These are phyloP conservation scores for Carex littledalei DNA, from an alignment of 176 grass and related monocot genomes.

Conservation along the genomic window DNA sequence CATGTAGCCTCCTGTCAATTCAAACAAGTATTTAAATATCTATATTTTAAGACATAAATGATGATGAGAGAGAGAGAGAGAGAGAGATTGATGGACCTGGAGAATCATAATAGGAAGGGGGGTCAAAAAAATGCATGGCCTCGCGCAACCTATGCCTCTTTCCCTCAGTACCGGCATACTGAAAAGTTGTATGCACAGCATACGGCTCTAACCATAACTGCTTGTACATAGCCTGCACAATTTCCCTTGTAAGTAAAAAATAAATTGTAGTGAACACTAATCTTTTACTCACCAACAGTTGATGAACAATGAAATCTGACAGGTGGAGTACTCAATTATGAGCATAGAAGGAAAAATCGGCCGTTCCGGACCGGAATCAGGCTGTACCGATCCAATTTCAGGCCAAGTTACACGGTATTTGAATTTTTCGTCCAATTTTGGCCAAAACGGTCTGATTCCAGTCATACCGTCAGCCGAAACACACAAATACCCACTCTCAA, in stretches of 20 bases:
- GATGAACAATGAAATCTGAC: neutral
- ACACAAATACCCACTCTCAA: no score
- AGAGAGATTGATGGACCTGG: constrained; percentile 45
- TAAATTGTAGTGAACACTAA: neutral
- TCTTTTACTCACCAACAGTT: neutral
- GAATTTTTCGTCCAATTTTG: no score
- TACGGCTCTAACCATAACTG: constrained; percentile 93
- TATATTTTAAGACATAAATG: neutral
- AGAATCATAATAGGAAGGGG: constrained; percentile 71
- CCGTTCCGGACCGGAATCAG: no score
- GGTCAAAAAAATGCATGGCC: constrained; percentile 86
- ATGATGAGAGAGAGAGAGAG: constrained; percentile 5
- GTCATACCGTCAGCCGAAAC: no score
- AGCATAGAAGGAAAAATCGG: no score
- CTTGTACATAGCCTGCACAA: constrained; percentile 57
- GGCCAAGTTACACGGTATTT: no score
- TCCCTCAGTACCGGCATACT: constrained; percentile 93
- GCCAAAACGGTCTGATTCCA: no score
- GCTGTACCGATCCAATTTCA: no score
- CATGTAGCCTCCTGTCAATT: constrained; percentile 76
- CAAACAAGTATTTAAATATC: constrained; percentile 6
- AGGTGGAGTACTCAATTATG: neutral
- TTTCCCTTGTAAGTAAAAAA: constrained; percentile 1
- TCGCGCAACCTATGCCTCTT: constrained; percentile 94
- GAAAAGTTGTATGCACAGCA: constrained; percentile 96